Conservation (phyloP, 1,139 yeast species). For the Pneumocystis murina region DNA sequence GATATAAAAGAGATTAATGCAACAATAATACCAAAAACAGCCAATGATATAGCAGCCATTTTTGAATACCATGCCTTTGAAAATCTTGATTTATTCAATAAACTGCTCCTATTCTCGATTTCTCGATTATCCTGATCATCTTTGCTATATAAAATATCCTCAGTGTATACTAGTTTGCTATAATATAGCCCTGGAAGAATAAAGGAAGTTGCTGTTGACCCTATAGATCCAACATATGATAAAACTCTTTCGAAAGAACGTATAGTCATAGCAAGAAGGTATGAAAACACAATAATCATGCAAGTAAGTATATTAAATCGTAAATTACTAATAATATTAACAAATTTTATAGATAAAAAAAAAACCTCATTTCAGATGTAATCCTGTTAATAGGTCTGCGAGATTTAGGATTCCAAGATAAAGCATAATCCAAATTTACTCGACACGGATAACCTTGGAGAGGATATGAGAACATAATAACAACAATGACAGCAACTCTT, state of each 20-base stretch:
- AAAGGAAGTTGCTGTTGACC: slow-evolving; percentile 84
- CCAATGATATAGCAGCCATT: slow-evolving; percentile 44
- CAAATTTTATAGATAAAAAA: neutral
- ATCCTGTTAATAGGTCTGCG: neutral
- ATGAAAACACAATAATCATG: slow-evolving; percentile 45
- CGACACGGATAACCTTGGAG: slow-evolving; percentile 87
- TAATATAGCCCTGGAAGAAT: slow-evolving; percentile 88
- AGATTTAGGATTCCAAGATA: slow-evolving; percentile 24
- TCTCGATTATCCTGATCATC: slow-evolving; percentile 3
- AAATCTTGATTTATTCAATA: neutral
- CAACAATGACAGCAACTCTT: slow-evolving; percentile 55
- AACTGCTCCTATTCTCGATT: slow-evolving; percentile 6
- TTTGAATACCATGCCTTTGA: slow-evolving; percentile 24
- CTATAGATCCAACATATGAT: slow-evolving; percentile 90
- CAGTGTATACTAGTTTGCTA: slow-evolving; percentile 22
- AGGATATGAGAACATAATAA: slow-evolving; percentile 82
- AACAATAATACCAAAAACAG: slow-evolving; percentile 63
- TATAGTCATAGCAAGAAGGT: slow-evolving; percentile 61
- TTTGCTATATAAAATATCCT: neutral
- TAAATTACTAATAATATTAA: neutral
- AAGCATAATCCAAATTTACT: slow-evolving; percentile 44
- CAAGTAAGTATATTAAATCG: slow-evolving; percentile 54
- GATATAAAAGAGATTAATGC: slow-evolving; percentile 68
- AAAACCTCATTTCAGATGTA: neutral
- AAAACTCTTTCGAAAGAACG: slow-evolving; percentile 69